phyloP scores from a whole-genome alignment of 768 basidiomycete genomes.

The Phylloporus arenicola region DNA sequence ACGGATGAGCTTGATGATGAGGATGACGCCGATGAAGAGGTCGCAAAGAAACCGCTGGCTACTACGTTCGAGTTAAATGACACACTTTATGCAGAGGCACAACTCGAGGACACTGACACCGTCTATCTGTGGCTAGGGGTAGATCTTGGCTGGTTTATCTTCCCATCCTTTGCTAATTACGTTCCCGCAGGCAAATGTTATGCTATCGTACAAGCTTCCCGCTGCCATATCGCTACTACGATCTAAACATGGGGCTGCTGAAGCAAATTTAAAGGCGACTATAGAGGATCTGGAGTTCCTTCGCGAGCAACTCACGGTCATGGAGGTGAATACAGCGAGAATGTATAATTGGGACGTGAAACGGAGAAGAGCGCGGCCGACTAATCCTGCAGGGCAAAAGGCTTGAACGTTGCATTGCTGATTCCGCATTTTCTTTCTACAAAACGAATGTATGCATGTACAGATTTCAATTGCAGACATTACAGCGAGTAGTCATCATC shows the following conservation, averaged over 20 bases:
- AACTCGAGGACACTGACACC: constrained; percentile 78
- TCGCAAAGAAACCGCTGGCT: constrained; percentile 47
- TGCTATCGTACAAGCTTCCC: constrained; percentile 88
- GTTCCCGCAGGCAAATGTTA: constrained; percentile 81
- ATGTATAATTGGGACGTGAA: constrained; percentile 98
- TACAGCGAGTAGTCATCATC: too few relatives aligned
- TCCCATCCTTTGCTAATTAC: background rate
- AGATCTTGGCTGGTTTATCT: constrained; percentile 28
- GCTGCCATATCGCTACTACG: constrained; percentile 70
- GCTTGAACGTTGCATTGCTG: constrained; percentile 4
- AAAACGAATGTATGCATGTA: too few relatives aligned
- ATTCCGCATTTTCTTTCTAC: too few relatives aligned
- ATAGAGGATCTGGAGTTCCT: constrained; percentile 90
- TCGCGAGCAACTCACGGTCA: constrained; percentile 90
- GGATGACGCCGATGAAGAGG: constrained; percentile 39
- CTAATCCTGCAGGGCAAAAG: constrained; percentile 22
- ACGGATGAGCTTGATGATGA: constrained; percentile 52
- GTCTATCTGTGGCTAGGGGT: constrained; percentile 97
- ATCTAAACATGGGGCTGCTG: constrained; percentile 56
- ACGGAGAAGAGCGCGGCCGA: constrained; percentile 55
- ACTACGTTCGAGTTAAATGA: constrained; percentile 96
- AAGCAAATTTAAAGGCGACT: constrained; percentile 58
- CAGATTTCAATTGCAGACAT: too few relatives aligned
- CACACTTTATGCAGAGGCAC: constrained; percentile 89
- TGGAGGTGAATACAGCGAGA: constrained; percentile 93